A percentile compares a stretch with the other conserved stretches of the same genome.
phyloP scores from a whole-genome alignment of 2,329 filamentous ascomycete genomes.

The Pleurostoma richardsiae region DNA sequence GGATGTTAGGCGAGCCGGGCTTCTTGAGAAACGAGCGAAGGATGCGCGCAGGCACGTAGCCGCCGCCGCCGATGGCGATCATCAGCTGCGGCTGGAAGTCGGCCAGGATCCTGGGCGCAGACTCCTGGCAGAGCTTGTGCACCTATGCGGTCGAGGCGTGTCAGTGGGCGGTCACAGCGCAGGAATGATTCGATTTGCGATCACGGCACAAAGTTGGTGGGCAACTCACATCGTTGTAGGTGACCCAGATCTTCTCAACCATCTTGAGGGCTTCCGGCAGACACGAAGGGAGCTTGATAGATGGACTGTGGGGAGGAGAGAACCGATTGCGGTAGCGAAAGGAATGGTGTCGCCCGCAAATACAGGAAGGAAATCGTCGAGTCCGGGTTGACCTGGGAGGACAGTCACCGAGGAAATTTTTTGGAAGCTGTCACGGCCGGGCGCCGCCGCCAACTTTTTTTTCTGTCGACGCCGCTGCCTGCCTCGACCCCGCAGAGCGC shows the following conservation, averaged over 20 bases:
- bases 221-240: slow-evolving; percentile 77
- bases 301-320: background rate
- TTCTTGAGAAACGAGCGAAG: slow-evolving; percentile 95
- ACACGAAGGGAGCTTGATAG: slow-evolving; percentile 6
- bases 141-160: slow-evolving; percentile 50
- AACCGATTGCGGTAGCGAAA: background rate
- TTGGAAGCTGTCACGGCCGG: slow-evolving; percentile 4
- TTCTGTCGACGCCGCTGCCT: background rate
- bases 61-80: slow-evolving; percentile 96
- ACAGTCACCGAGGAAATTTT: slow-evolving; percentile 2
- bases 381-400: background rate
- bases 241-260: slow-evolving; percentile 83
- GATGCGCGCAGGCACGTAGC: slow-evolving; percentile 95
- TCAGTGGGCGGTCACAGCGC: slow-evolving; percentile 4
- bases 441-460: background rate
- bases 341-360: background rate
- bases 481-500: background rate
- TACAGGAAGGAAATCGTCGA: background rate
- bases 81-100: slow-evolving; percentile 92
- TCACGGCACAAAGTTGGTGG: background rate
- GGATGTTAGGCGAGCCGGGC: slow-evolving; percentile 84
- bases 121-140: slow-evolving; percentile 92
- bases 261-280: slow-evolving; percentile 42
- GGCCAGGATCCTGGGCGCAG: slow-evolving; percentile 74
- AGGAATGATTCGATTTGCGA: background rate